Evolutionary conservation across 2,329 filamentous ascomycete species (phyloP).

Genomic region (Pestalotiopsis sp.): DNA sequence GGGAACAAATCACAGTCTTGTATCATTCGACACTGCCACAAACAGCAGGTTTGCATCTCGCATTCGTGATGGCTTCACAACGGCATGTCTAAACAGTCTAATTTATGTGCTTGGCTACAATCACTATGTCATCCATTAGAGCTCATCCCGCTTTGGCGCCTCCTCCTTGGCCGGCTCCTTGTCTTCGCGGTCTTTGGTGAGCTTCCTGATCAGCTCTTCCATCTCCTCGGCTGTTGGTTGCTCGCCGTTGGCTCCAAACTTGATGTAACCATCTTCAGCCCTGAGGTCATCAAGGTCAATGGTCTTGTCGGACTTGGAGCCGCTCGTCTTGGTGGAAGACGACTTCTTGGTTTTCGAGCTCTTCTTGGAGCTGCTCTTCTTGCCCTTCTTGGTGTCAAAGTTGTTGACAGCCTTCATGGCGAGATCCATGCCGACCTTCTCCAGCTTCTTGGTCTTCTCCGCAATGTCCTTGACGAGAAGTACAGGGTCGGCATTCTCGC

Average conservation of each 20-base stretch:
- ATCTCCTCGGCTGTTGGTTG: constrained; percentile 51
- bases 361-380: constrained; percentile 34
- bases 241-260: constrained; percentile 43
- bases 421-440: constrained; percentile 70
- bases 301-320: constrained; percentile 37
- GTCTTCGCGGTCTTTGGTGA: constrained; percentile 33
- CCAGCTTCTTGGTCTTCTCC: constrained; percentile 70
- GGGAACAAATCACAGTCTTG: not conserved
- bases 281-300: constrained; percentile 47
- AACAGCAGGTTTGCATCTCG: constrained; percentile 3
- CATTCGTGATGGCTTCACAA: not conserved
- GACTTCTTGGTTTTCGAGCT: constrained; percentile 45
- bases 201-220: constrained; percentile 57
- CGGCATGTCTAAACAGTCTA: constrained; percentile 19
- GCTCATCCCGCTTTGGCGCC: constrained; percentile 30
- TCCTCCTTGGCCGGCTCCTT: constrained; percentile 20
- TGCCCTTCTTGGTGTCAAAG: constrained; percentile 51
- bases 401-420: constrained; percentile 69
- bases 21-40: not conserved
- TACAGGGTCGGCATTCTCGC: constrained; percentile 72
- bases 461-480: constrained; percentile 74
- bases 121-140: constrained; percentile 20
- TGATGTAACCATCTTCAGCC: constrained; percentile 36
- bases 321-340: constrained; percentile 40
- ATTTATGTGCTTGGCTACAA: not conserved